Evolutionary conservation across 768 basidiomycete genomes (phyloP), one percentile per base, ranked within the genome.

Genomic region (Phanerodontia chrysosporium): DNA sequence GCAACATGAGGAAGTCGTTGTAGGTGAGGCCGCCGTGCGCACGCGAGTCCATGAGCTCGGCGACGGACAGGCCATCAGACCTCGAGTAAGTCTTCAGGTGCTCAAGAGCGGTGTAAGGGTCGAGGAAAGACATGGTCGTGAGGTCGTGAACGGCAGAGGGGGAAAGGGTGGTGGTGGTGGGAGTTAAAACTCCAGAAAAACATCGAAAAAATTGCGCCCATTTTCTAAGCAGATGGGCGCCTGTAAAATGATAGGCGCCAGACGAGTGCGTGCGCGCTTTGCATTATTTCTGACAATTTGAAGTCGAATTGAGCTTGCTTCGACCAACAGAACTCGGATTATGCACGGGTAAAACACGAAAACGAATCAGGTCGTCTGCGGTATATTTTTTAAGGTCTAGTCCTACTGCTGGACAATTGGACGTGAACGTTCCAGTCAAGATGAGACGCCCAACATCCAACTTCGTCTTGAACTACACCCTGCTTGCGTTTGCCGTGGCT

Each of bases 1-100:
- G 95, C 14, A 98, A 82, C 62, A 97, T 73, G 65, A 98, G 81
- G 76, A 98, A 95, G 70, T 98, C 97, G 70, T 98, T 98, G 78
- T 98, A 98, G 14, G 97, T 97, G 64, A 99, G 84, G 13, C 97
- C 97, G 21, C 94, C 95, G 67, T 93, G 87, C 62, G 85, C 74
- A 48, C 77, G 80, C 0, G 90, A 89, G 79, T 97, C 84, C 85
- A 98, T 95, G 65, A 98, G 86, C 68, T 98, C 90, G 8, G 74
- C 58, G 60, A 92, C 80, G 59, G 89, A 85, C 52, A 99, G 83
- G 44, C 97, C 96, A 84, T 99, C 96, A 10, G 74, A 70, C 57
- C 78, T 77, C 25, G 74, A 22, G 70, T 98, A 98, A 2, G 80
- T 72, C 65, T 81, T 77, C 69, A 99, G 88, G 67, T 86, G 81